Conservation (phyloP, 495 filamentous ascomycete species). For the Elaphomyces granulatus region DNA sequence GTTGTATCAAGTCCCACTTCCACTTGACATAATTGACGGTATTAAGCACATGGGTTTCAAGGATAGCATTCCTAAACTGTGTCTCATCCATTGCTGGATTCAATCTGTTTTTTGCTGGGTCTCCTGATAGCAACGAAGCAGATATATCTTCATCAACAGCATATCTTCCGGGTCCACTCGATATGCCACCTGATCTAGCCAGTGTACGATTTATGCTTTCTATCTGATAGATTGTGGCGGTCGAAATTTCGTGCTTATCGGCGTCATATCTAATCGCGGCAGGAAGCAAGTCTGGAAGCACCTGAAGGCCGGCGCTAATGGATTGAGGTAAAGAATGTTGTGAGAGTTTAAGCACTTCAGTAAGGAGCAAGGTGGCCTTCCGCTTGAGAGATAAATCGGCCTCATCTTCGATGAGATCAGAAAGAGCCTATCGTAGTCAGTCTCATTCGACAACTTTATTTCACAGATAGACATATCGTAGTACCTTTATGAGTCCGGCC, state of each 20-base stretch:
- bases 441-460: neutral
- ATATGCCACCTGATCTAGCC: constrained; percentile 50
- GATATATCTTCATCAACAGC: constrained; percentile 34
- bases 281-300: constrained; percentile 67
- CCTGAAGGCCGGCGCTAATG: constrained; percentile 67
- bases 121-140: constrained; percentile 28
- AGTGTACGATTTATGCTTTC: constrained; percentile 93
- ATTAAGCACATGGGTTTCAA: constrained; percentile 77
- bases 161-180: constrained; percentile 27
- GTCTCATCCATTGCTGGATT: constrained; percentile 71
- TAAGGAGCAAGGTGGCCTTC: constrained; percentile 79
- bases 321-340: constrained; percentile 66
- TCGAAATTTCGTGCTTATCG: constrained; percentile 63
- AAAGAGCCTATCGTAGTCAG: constrained; percentile 36
- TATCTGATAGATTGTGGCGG: constrained; percentile 86
- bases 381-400: constrained; percentile 62
- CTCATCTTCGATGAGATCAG: constrained; percentile 52
- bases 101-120: constrained; percentile 57
- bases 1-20: constrained; percentile 88
- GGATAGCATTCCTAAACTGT: constrained; percentile 66
- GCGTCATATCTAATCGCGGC: constrained; percentile 55
- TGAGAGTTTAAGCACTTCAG: constrained; percentile 78
- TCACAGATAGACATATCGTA: constrained; percentile 8
- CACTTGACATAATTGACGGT: constrained; percentile 83
- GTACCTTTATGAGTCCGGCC: constrained; percentile 59